Evolutionary conservation across 192 early-diverging fungal species (phyloP).

Genomic region (Coemansia sp.): DNA sequence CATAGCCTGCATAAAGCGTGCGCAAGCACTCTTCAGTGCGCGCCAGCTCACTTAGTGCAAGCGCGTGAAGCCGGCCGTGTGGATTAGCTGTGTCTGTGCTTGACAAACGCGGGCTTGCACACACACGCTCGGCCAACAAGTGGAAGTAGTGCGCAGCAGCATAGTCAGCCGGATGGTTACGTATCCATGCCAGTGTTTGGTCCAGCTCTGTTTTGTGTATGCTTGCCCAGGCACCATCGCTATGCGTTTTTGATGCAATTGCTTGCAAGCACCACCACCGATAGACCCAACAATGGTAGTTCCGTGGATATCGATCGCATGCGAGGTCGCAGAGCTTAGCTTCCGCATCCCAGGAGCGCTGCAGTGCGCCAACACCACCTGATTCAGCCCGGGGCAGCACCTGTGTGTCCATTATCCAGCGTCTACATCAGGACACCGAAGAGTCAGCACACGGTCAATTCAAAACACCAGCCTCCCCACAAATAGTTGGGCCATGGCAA

Average conservation of each 20-base stretch:
- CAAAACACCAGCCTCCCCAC: too few relatives aligned
- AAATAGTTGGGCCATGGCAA: not conserved
- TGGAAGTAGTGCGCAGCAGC: constrained; percentile 45
- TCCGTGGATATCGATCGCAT: constrained; percentile 35
- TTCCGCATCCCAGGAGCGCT: constrained; percentile 16
- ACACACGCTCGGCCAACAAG: constrained; percentile 7
- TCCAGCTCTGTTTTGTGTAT: not conserved
- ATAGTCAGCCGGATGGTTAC: constrained; percentile 36
- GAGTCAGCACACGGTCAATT: too few relatives aligned
- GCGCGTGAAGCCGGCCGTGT: not conserved
- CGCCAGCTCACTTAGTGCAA: constrained; percentile 11
- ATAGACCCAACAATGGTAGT: constrained; percentile 51
- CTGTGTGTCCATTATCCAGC: constrained; percentile 17
- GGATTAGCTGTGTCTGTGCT: too few relatives aligned
- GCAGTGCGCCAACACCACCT: not conserved
- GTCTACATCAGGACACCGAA: constrained; percentile 19
- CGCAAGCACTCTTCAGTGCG: constrained; percentile 10
- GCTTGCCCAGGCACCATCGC: not conserved
- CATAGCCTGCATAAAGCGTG: constrained; percentile 24
- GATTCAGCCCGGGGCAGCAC: not conserved
- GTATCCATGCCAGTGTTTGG: constrained; percentile 14
- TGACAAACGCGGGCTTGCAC: not conserved
- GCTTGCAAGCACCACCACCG: constrained; percentile 31
- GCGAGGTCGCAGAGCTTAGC: constrained; percentile 4
- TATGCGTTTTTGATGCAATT: not conserved